phyloP scores from a whole-genome alignment of 179 eudicot genomes.

The Spergularia azorica region DNA sequence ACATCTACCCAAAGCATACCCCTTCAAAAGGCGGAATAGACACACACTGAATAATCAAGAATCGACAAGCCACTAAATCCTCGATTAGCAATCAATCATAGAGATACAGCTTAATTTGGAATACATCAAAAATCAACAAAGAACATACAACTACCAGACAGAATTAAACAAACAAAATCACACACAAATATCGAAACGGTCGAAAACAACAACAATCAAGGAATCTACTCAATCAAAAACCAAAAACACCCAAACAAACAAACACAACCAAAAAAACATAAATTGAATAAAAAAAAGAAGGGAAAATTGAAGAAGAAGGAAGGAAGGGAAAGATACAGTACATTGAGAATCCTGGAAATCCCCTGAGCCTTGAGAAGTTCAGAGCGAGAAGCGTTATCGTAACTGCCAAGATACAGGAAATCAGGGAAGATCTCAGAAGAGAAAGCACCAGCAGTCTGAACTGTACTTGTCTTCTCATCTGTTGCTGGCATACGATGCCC shows the following conservation, averaged over 20 bases:
- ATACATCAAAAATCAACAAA: not conserved
- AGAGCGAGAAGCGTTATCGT: constrained; percentile 82
- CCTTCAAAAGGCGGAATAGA: not conserved
- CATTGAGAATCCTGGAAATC: constrained; percentile 85
- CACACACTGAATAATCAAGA: not conserved
- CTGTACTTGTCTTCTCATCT: constrained; percentile 35
- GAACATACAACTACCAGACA: not conserved
- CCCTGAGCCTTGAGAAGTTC: constrained; percentile 85
- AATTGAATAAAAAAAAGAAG: not conserved
- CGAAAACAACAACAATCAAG: not conserved
- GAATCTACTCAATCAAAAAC: not conserved
- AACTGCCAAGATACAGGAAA: constrained; percentile 79
- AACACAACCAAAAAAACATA: not conserved
- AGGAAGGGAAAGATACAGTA: constrained; percentile 21
- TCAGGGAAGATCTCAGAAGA: constrained; percentile 89
- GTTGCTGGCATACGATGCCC: constrained; percentile 70
- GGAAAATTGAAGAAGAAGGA: not conserved
- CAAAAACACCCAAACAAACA: not conserved
- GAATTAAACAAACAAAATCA: not conserved
- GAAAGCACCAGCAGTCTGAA: constrained; percentile 69
- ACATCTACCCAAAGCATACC: not conserved
- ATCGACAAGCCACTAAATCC: not conserved
- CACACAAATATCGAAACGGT: not conserved
- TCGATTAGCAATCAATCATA: not conserved
- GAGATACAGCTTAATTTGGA: not conserved